These are phyloP conservation scores for Phialocephala sp. DNA, from an alignment of 2,329 filamentous ascomycete species.

Conservation along the genomic window DNA sequence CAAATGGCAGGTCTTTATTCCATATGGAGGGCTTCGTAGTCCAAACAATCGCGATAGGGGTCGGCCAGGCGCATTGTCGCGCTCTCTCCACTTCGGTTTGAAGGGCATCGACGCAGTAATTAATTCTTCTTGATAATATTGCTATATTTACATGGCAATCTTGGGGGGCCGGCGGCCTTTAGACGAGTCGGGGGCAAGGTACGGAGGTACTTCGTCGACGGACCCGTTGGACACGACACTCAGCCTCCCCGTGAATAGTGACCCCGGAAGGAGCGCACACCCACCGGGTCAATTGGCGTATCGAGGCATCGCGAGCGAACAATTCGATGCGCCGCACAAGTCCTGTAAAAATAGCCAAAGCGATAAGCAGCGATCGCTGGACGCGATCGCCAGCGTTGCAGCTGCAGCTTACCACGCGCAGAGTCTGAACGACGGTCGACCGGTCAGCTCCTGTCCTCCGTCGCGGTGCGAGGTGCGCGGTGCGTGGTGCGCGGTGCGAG, in stretches of 20 bases:
- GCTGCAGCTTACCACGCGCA: too few species aligned
- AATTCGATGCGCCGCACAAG: background rate
- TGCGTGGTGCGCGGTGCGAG: too few species aligned
- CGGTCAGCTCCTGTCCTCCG: too few species aligned
- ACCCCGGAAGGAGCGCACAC: background rate
- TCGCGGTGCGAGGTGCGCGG: too few species aligned
- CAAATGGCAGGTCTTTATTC: constrained; percentile 15
- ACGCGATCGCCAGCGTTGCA: too few species aligned
- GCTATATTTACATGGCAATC: background rate
- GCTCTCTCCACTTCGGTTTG: constrained; percentile 6
- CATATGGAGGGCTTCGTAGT: constrained; percentile 5
- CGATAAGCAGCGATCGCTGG: too few species aligned
- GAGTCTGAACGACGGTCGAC: too few species aligned
- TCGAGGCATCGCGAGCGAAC: background rate
- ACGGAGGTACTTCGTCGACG: background rate
- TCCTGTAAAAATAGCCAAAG: too few species aligned
- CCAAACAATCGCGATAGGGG: constrained; percentile 14
- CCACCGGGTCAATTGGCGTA: background rate
- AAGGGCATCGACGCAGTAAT: constrained; percentile 22
- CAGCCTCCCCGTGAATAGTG: constrained; percentile 10
- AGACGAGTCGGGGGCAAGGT: too few species aligned
- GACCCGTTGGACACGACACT: background rate
- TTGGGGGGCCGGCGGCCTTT: too few species aligned
- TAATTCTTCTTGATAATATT: constrained; percentile 11
- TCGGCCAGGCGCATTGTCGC: background rate